These are phyloP conservation scores for Pinus albicaulis DNA, from an alignment of 75 land plant species.

Conservation along the genomic window DNA sequence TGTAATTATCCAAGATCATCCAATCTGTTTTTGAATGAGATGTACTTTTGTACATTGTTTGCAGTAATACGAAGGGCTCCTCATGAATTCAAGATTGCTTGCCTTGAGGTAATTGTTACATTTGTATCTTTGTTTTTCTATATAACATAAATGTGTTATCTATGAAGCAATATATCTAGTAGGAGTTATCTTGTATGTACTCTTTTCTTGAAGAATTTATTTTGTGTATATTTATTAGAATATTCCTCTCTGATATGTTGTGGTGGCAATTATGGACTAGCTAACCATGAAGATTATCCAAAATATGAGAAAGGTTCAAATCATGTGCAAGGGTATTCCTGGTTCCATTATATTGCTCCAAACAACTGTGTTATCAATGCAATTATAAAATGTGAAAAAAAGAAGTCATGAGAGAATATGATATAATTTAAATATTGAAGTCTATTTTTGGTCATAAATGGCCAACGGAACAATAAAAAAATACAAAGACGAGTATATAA, in stretches of 20 bases:
- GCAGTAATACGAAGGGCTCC: conserved; percentile 98
- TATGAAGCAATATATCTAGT: not conserved
- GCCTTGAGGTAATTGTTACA: conserved; percentile 70
- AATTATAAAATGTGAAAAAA: not conserved
- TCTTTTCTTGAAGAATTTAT: not conserved
- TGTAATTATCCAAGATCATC: too few species aligned
- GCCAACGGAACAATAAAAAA: too few species aligned
- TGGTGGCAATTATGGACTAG: too few species aligned
- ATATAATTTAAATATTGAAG: too few species aligned
- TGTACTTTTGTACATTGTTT: conserved; percentile 9
- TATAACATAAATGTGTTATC: not conserved
- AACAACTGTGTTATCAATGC: conserved; percentile 6
- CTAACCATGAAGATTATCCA: too few species aligned
- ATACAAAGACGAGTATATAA: too few species aligned
- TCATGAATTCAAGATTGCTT: conserved; percentile 98
- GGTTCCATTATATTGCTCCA: too few species aligned
- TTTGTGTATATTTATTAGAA: not conserved
- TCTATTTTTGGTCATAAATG: too few species aligned
- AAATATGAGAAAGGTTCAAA: too few species aligned
- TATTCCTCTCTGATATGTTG: not conserved
- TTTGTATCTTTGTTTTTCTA: not conserved
- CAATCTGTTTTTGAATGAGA: not conserved
- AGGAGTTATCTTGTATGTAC: too few species aligned
- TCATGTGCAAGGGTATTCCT: not conserved
- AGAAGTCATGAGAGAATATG: too few species aligned